A percentile compares a stretch with the other conserved stretches of the same genome.
Evolutionary conservation across 106 monocot species (phyloP).

Genomic region (Dioscorea alata): DNA sequence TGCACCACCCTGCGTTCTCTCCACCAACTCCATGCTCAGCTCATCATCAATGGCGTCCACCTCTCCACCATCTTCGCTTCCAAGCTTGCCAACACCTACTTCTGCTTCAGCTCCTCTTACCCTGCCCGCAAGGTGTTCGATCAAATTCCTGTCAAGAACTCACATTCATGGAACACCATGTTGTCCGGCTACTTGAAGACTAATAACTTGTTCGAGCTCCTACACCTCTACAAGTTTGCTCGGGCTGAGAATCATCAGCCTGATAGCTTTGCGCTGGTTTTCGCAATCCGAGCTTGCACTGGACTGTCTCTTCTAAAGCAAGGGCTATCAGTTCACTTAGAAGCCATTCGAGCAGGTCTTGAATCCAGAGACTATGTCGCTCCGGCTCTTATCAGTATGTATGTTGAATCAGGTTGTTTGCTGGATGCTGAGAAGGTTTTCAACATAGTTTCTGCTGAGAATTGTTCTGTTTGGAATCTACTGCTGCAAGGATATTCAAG

Average conservation of each 20-base stretch:
- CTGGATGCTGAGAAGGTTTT: constrained; percentile 31
- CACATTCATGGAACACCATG: constrained; percentile 39
- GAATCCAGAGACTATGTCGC: constrained; percentile 20
- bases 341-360: constrained; percentile 27
- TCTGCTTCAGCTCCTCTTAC: constrained; percentile 2
- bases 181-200: constrained; percentile 27
- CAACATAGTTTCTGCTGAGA: neutral
- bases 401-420: constrained; percentile 23
- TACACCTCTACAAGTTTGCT: constrained; percentile 20
- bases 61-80: constrained; percentile 28
- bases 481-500: constrained; percentile 38
- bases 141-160: constrained; percentile 16
- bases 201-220: constrained; percentile 9
- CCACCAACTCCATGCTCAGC: constrained; percentile 28
- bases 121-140: constrained; percentile 28
- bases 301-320: constrained; percentile 8
- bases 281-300: constrained; percentile 26
- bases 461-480: constrained; percentile 22
- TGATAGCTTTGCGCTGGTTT: constrained; percentile 31
- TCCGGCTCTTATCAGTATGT: constrained; percentile 31
- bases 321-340: constrained; percentile 22
- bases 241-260: constrained; percentile 10
- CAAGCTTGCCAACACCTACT: constrained; percentile 25
- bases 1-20: constrained; percentile 27
- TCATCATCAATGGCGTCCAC: constrained; percentile 28